Conservation (phyloP, 2,329 filamentous ascomycete species). For the Alternaria gaisen region DNA sequence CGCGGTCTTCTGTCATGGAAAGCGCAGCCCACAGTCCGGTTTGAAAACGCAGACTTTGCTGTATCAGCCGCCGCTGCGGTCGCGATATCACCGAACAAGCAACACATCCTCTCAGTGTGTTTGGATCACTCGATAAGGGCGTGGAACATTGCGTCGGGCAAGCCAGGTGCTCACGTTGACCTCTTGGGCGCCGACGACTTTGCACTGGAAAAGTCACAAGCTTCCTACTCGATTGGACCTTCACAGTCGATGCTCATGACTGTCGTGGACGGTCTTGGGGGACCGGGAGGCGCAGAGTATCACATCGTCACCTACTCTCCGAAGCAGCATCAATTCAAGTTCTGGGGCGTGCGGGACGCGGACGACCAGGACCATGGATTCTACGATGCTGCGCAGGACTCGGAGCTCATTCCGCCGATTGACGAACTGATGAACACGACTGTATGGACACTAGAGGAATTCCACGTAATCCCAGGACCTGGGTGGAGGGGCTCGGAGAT, state of each 20-base stretch:
- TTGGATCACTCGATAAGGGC: conserved; percentile 88
- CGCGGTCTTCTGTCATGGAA: conserved; percentile 71
- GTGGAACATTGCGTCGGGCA: conserved; percentile 87
- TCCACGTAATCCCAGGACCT: conserved; percentile 52
- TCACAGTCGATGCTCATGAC: conserved; percentile 79
- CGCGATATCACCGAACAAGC: conserved; percentile 57
- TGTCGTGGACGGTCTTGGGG: conserved; percentile 67
- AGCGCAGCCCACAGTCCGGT: conserved; percentile 68
- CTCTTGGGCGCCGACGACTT: conserved; percentile 69
- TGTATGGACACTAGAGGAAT: conserved; percentile 62
- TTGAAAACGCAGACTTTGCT: conserved; percentile 70
- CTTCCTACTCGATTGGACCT: conserved; percentile 79
- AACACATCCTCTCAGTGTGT: conserved; percentile 78
- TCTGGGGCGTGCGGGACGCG: conserved; percentile 79
- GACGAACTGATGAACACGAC: conserved; percentile 61
- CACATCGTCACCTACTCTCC: conserved; percentile 86
- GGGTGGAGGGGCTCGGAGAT: conserved; percentile 53
- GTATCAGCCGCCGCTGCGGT: conserved; percentile 71
- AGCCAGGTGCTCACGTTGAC: conserved; percentile 78
- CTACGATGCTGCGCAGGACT: conserved; percentile 73
- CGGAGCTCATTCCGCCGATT: conserved; percentile 69
- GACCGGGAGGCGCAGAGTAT: conserved; percentile 61
- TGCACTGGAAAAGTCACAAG: conserved; percentile 71
- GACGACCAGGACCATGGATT: conserved; percentile 67
- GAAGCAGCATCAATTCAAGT: conserved; percentile 90